phyloP scores from a whole-genome alignment of 2,329 filamentous ascomycete species.

The Colletotrichum orbiculare region DNA sequence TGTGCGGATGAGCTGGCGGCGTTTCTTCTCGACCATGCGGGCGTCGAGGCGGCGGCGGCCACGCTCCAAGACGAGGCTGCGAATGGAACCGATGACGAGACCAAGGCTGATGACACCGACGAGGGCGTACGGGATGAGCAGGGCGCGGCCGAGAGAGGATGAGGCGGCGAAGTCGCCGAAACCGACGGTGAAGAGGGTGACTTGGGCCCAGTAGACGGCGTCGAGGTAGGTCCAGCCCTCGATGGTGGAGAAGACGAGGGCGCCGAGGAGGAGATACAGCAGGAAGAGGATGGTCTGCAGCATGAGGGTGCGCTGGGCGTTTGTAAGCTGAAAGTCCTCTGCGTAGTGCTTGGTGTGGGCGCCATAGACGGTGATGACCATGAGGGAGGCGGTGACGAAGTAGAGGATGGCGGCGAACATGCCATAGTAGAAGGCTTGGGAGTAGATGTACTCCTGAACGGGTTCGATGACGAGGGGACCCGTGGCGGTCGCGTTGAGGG shows the following conservation, averaged over 20 bases:
- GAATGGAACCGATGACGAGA: conserved; percentile 84
- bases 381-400: conserved; percentile 79
- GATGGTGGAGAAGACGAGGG: conserved; percentile 77
- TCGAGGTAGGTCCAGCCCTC: conserved; percentile 84
- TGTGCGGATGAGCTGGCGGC: conserved; percentile 57
- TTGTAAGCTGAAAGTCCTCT: conserved; percentile 81
- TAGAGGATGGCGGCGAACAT: conserved; percentile 84
- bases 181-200: conserved; percentile 74
- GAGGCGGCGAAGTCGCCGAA: conserved; percentile 66
- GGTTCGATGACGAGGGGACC: conserved; percentile 62
- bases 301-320: conserved; percentile 87
- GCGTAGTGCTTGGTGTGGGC: conserved; percentile 77
- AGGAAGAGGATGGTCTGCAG: conserved; percentile 90
- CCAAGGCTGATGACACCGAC: conserved; percentile 86
- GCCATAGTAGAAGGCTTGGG: conserved; percentile 89
- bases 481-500: conserved; percentile 73
- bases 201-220: conserved; percentile 81
- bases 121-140: conserved; percentile 86
- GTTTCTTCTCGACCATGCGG: conserved; percentile 70
- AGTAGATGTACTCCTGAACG: conserved; percentile 69
- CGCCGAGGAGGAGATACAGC: conserved; percentile 82
- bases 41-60: conserved; percentile 65
- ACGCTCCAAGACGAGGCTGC: conserved; percentile 71
- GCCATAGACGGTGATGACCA: conserved; percentile 83
- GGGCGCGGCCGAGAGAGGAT: conserved; percentile 69